Evolutionary conservation across 495 filamentous ascomycete genomes (phyloP).

Genomic region (Lasiosphaeria hispida): DNA sequence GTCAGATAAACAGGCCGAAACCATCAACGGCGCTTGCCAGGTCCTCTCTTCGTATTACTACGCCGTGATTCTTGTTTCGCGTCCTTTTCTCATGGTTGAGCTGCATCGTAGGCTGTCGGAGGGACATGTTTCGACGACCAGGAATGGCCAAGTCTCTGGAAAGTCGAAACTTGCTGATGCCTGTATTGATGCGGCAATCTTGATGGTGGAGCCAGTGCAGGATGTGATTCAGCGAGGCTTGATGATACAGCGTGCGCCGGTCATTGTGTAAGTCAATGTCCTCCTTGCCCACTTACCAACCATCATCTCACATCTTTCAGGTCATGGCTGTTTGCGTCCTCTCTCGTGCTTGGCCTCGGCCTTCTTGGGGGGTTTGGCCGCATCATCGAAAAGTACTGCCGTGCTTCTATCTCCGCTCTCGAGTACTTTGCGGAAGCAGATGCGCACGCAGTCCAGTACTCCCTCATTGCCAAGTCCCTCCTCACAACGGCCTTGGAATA

Average conservation of each 20-base stretch:
- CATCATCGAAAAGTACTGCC: conserved; percentile 43
- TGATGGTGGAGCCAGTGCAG: conserved; percentile 42
- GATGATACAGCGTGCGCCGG: conserved; percentile 37
- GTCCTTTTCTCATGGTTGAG: conserved; percentile 50
- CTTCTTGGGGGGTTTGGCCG: conserved; percentile 45
- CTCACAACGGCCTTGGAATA: conserved; percentile 38
- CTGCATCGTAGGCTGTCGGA: conserved; percentile 39
- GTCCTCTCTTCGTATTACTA: conserved; percentile 45
- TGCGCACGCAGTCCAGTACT: conserved; percentile 44
- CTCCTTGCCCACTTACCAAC: not conserved
- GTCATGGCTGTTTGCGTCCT: conserved; percentile 48
- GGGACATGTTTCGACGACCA: conserved; percentile 2
- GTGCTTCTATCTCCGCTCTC: conserved; percentile 38
- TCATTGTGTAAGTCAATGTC: conserved; percentile 39
- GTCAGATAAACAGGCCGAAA: conserved; percentile 13
- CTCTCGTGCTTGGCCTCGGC: conserved; percentile 44
- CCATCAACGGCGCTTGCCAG: conserved; percentile 40
- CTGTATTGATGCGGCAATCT: conserved; percentile 46
- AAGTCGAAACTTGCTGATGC: conserved; percentile 45
- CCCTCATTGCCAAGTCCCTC: conserved; percentile 45
- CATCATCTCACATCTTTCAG: conserved; percentile 15
- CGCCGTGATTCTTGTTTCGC: conserved; percentile 45
- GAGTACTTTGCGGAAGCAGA: conserved; percentile 42
- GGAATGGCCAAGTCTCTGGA: conserved; percentile 18
- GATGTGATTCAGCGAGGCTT: conserved; percentile 31